phyloP scores from a whole-genome alignment of 129 eudicot genomes.

The Chrysanthemum lavandulifolium region DNA sequence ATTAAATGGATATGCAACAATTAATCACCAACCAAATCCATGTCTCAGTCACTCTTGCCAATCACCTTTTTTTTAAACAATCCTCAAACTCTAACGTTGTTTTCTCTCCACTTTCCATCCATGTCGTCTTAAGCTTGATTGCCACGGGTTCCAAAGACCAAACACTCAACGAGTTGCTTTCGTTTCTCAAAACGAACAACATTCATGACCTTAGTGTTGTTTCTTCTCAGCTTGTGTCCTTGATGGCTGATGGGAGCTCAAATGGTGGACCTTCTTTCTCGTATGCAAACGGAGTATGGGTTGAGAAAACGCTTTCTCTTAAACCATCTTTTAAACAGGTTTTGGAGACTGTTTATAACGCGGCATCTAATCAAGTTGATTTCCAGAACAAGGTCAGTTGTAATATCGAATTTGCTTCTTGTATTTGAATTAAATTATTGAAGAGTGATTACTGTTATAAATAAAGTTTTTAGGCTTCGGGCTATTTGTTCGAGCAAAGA shows the following conservation, averaged over 20 bases:
- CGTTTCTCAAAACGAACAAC: too few species aligned
- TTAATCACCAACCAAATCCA: too few species aligned
- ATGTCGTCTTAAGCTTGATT: background rate
- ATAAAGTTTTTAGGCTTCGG: too few species aligned
- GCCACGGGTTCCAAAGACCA: too few species aligned
- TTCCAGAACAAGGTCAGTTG: background rate
- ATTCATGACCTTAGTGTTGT: background rate
- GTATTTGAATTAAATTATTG: background rate
- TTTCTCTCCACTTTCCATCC: too few species aligned
- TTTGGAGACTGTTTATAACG: background rate
- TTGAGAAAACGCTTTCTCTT: background rate
- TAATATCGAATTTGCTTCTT: background rate
- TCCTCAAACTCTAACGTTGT: background rate
- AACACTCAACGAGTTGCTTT: too few species aligned
- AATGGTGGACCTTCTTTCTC: background rate
- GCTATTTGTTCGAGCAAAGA: background rate
- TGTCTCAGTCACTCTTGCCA: background rate
- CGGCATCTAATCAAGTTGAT: background rate
- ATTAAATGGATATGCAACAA: too few species aligned
- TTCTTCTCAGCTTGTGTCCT: too few species aligned
- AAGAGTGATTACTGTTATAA: background rate
- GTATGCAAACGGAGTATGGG: background rate
- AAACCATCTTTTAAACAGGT: conserved; percentile 10
- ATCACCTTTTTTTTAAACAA: too few species aligned
- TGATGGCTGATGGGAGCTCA: too few species aligned